phyloP scores from a whole-genome alignment of 2,329 filamentous ascomycete genomes.

The Berkeleyomyces rouxiae region DNA sequence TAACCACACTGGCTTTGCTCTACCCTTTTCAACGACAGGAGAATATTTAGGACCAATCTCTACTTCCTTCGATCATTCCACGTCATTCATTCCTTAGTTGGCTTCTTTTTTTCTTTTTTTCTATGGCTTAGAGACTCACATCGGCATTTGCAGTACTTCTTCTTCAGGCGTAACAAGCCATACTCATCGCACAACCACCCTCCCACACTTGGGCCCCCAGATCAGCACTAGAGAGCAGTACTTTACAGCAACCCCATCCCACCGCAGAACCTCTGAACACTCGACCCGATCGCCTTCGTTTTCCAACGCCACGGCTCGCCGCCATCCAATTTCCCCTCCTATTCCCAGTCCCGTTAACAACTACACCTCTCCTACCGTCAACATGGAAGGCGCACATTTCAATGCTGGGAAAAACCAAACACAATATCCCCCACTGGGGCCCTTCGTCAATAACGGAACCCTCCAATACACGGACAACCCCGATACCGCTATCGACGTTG shows the following conservation, averaged over 20 bases:
- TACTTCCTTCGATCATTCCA: neutral
- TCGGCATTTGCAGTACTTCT: constrained; percentile 29
- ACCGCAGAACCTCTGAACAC: constrained; percentile 32
- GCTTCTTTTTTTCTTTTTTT: neutral
- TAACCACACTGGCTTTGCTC: neutral
- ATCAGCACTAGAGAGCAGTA: constrained; percentile 38
- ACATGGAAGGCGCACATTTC: constrained; percentile 33
- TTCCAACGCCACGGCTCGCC: constrained; percentile 27
- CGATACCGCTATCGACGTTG: constrained; percentile 41
- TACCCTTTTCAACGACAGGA: neutral
- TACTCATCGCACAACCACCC: constrained; percentile 34
- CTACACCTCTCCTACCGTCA: constrained; percentile 28
- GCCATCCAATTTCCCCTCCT: constrained; percentile 34
- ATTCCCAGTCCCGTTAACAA: constrained; percentile 32
- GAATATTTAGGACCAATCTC: neutral
- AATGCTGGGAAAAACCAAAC: constrained; percentile 20
- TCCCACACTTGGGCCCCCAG: constrained; percentile 34
- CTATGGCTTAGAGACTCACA: constrained; percentile 20
- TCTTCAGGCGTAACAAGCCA: constrained; percentile 41
- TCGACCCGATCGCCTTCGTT: constrained; percentile 36
- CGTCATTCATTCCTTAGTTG: neutral
- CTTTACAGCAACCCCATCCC: constrained; percentile 33
- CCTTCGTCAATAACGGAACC: constrained; percentile 37
- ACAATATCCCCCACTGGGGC: constrained; percentile 36
- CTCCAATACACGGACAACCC: constrained; percentile 40